Conservation (phyloP, 352 stramenopile genomes). For the Plasmopara viticola region DNA sequence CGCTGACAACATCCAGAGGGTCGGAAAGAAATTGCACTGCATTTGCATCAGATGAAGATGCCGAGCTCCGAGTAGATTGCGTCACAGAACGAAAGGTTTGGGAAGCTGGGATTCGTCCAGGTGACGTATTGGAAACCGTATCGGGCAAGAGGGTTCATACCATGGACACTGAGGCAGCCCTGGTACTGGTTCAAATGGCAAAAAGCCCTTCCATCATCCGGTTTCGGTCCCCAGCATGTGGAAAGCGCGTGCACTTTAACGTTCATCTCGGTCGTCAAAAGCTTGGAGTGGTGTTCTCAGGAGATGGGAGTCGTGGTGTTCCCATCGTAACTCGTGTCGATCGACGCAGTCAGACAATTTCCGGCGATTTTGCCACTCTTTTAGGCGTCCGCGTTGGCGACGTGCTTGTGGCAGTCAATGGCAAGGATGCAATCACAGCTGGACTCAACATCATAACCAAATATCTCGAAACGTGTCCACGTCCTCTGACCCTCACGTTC, state of each 20-base stretch:
- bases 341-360: background rate
- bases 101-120: conserved; percentile 40
- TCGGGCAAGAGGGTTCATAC: conserved; percentile 25
- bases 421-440: conserved; percentile 34
- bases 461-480: conserved; percentile 27
- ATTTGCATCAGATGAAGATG: conserved; percentile 20
- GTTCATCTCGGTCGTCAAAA: conserved; percentile 31
- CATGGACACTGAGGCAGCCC: conserved; percentile 30
- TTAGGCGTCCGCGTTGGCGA: conserved; percentile 32
- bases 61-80: conserved; percentile 22
- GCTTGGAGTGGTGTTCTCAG: conserved; percentile 40
- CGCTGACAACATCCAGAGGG: conserved; percentile 16
- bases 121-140: conserved; percentile 52
- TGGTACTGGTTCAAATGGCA: conserved; percentile 26
- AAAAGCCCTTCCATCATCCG: conserved; percentile 34
- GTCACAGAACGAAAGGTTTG: conserved; percentile 34
- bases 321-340: conserved; percentile 40
- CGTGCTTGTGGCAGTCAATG: conserved; percentile 52
- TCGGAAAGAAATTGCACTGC: conserved; percentile 5
- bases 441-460: conserved; percentile 35
- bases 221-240: conserved; percentile 26
- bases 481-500: conserved; percentile 47
- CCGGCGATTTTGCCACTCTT: conserved; percentile 5
- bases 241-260: conserved; percentile 30
- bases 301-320: conserved; percentile 36